These are phyloP conservation scores for Aspergillus ibericus DNA, from an alignment of 2,329 filamentous ascomycete genomes.

Conservation along the genomic window DNA sequence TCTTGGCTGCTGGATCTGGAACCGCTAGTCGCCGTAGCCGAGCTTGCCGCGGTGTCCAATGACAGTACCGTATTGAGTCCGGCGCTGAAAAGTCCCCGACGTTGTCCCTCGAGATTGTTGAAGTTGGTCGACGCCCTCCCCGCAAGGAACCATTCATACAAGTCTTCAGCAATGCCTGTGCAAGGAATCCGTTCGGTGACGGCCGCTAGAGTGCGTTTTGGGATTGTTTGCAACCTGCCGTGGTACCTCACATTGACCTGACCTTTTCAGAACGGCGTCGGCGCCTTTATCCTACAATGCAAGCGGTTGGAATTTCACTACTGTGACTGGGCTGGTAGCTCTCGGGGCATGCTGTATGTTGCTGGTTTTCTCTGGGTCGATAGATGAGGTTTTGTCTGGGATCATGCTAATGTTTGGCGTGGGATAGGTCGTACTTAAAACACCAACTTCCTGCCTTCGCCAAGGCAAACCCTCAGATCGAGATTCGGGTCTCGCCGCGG, in stretches of 20 bases:
- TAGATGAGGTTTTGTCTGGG: not conserved
- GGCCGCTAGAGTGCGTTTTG: conserved; percentile 55
- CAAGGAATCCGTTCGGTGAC: conserved; percentile 55
- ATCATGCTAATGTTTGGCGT: conserved; percentile 1
- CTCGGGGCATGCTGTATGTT: conserved; percentile 85
- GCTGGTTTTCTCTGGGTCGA: not conserved
- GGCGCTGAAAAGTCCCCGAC: conserved; percentile 29
- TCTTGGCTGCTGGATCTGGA: conserved; percentile 8
- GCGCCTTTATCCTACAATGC: conserved; percentile 96
- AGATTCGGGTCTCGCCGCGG: conserved; percentile 86
- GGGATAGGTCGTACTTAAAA: conserved; percentile 73
- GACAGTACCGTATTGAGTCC: conserved; percentile 16
- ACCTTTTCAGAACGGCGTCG: conserved; percentile 78
- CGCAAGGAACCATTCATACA: conserved; percentile 5
- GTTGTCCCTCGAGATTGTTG: conserved; percentile 8
- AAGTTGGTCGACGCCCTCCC: not conserved
- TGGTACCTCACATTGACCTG: conserved; percentile 6
- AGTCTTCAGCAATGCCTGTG: conserved; percentile 42
- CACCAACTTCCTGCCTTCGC: conserved; percentile 76
- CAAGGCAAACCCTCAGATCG: conserved; percentile 77
- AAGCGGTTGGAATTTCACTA: conserved; percentile 95
- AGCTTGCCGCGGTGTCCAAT: conserved; percentile 29
- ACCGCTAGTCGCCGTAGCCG: conserved; percentile 26
- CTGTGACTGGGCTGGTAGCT: conserved; percentile 94
- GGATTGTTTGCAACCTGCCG: too few relatives aligned